Percentiles rank a stretch among this genome's conserved stretches.
Conservation (phyloP, 2,329 filamentous ascomycete species). For the Talaromyces sp. region DNA sequence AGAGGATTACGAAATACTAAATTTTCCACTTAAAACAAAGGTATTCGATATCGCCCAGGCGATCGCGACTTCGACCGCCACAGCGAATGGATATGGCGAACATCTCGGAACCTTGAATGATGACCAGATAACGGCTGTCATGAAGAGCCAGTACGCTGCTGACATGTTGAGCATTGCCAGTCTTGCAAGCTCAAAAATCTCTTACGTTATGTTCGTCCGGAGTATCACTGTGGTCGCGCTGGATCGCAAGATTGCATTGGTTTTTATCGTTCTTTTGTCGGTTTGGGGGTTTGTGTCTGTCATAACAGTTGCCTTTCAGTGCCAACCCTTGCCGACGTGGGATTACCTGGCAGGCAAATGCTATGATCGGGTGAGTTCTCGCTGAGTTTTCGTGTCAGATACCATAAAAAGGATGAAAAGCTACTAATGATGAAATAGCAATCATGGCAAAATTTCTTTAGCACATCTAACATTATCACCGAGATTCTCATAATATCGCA, state of each 20-base stretch:
- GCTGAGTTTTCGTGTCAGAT: not conserved
- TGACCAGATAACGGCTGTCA: constrained; percentile 15
- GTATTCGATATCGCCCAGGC: constrained; percentile 22
- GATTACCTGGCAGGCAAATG: constrained; percentile 23
- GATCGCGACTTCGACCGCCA: constrained; percentile 25
- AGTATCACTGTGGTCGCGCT: constrained; percentile 23
- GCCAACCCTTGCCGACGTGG: constrained; percentile 22
- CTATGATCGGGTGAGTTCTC: constrained; percentile 22
- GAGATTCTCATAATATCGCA: constrained; percentile 26
- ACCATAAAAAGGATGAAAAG: not conserved
- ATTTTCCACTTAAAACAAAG: constrained; percentile 1
- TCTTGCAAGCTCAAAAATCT: constrained; percentile 26
- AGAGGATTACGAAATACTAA: not conserved
- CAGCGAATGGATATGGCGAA: constrained; percentile 24
- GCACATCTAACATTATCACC: constrained; percentile 25
- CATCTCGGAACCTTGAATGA: constrained; percentile 18
- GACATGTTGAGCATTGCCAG: constrained; percentile 24
- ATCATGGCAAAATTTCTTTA: constrained; percentile 27
- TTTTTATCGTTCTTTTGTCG: constrained; percentile 18
- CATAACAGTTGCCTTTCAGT: constrained; percentile 24
- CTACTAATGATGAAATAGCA: constrained; percentile 13
- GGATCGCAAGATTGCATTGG: constrained; percentile 21
- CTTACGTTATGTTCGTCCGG: constrained; percentile 25
- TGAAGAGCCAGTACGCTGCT: constrained; percentile 28
- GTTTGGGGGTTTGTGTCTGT: constrained; percentile 21